Percentiles rank a stretch among this genome's conserved stretches.
Evolutionary conservation across 139 green algal genomes (phyloP).

Genomic region (Chlorella sp.): DNA sequence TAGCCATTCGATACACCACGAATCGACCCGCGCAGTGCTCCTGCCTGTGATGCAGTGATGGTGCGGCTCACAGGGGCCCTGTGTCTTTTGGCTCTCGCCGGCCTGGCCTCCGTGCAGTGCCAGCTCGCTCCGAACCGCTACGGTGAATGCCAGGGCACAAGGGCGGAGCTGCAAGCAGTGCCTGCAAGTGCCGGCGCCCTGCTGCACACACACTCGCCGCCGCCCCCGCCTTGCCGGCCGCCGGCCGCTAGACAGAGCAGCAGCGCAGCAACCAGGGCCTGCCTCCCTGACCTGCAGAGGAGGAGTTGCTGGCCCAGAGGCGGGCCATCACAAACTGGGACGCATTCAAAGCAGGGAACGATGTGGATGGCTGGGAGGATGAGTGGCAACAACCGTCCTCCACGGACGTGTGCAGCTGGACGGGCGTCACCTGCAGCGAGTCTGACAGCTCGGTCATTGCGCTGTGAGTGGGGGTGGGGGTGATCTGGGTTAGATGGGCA

Average conservation of each 20-base stretch:
- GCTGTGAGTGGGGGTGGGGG: neutral
- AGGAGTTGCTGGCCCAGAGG: constrained; percentile 9
- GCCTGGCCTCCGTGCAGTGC: neutral
- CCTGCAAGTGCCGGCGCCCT: neutral
- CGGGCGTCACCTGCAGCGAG: neutral
- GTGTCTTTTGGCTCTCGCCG: neutral
- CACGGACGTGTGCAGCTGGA: constrained; percentile 2
- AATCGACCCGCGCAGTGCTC: no score
- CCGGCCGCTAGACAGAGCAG: no score
- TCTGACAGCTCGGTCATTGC: neutral
- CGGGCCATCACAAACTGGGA: constrained; percentile 15
- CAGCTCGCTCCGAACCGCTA: neutral
- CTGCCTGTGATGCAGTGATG: neutral
- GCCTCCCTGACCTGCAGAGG: neutral
- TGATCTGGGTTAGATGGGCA: no score
- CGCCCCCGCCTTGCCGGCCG: neutral
- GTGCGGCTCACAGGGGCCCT: neutral
- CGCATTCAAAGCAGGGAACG: neutral
- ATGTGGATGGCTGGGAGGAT: neutral
- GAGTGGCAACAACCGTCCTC: neutral
- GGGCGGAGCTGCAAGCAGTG: neutral
- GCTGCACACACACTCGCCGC: no score
- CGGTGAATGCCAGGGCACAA: neutral
- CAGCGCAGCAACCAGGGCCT: neutral
- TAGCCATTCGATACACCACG: no score